These are phyloP conservation scores for Epicoccum sorghinum DNA, from an alignment of 2,329 filamentous ascomycete genomes.

Conservation along the genomic window DNA sequence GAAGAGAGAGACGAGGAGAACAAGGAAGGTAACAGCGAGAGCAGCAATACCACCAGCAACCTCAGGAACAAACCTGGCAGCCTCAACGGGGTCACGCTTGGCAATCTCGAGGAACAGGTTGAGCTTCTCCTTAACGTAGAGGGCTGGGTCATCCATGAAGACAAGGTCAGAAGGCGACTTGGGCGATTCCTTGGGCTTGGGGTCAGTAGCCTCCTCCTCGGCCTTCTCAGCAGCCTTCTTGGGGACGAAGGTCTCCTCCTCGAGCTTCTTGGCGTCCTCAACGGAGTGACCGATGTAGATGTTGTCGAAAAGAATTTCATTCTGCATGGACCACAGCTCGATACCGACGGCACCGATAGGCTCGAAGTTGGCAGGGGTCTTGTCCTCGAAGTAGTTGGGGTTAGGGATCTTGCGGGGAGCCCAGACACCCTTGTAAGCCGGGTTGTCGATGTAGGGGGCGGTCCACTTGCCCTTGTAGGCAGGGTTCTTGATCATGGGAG, in stretches of 20 bases:
- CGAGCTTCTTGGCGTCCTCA: constrained; percentile 88
- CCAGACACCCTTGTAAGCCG: constrained; percentile 96
- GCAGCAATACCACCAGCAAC: constrained; percentile 81
- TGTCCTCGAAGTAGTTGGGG: constrained; percentile 96
- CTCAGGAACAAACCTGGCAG: constrained; percentile 88
- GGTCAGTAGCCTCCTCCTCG: constrained; percentile 78
- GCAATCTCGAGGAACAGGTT: constrained; percentile 88
- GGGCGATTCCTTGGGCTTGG: constrained; percentile 70
- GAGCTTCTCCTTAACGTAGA: constrained; percentile 89
- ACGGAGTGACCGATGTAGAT: constrained; percentile 99
- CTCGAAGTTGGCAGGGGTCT: constrained; percentile 94
- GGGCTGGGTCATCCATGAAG: constrained; percentile 89
- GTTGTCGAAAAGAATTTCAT: constrained; percentile 98
- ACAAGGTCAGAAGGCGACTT: constrained; percentile 77
- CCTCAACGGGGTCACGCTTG: constrained; percentile 80
- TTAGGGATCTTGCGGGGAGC: constrained; percentile 95
- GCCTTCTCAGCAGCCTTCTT: constrained; percentile 86
- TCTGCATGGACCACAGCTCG: constrained; percentile 99
- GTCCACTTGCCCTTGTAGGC: constrained; percentile 99
- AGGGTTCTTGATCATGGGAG: constrained; percentile 92
- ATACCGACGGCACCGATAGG: constrained; percentile 98
- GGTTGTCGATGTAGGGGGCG: constrained; percentile 93
- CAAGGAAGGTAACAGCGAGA: constrained; percentile 71
- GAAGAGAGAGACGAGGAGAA: constrained; percentile 71
- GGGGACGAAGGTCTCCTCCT: constrained; percentile 85